phyloP scores from a whole-genome alignment of 148 eudicot species.

The Chenopodium formosanum region DNA sequence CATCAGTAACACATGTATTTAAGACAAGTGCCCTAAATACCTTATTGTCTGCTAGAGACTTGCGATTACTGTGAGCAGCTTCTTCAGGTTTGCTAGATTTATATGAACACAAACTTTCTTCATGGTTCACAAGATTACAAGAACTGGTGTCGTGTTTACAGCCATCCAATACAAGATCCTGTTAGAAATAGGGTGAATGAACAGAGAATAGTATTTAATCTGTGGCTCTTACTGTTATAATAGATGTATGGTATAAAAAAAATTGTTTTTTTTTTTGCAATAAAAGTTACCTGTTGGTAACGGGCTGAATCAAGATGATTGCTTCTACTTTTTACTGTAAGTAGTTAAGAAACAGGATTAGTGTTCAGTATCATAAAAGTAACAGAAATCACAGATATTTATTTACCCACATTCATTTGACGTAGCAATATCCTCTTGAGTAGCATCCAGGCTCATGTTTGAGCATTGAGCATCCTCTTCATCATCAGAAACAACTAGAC shows the following conservation, averaged over 20 bases:
- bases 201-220: background rate
- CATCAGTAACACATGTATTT: background rate
- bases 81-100: constrained; percentile 45
- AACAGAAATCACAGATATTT: background rate
- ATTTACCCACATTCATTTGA: constrained; percentile 63
- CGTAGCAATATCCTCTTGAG: constrained; percentile 59
- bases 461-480: constrained; percentile 54
- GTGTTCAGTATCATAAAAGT: constrained; percentile 1
- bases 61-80: constrained; percentile 29
- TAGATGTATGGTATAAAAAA: background rate
- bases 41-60: constrained; percentile 36
- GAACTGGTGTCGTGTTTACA: constrained; percentile 39
- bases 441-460: constrained; percentile 29
- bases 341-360: constrained; percentile 26
- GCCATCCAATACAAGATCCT: constrained; percentile 51
- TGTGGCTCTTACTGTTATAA: background rate
- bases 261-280: too few relatives aligned
- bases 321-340: constrained; percentile 52
- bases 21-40: constrained; percentile 26
- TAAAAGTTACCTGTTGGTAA: constrained; percentile 47
- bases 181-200: constrained; percentile 16
- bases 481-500: constrained; percentile 79
- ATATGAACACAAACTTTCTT: constrained; percentile 60
- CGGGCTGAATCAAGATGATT: constrained; percentile 26
- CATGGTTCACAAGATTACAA: constrained; percentile 47